Percentiles rank a stretch among this genome's conserved stretches.
Conservation (phyloP, 805 yeast species). For the Saccharomycopsis schoenii region DNA sequence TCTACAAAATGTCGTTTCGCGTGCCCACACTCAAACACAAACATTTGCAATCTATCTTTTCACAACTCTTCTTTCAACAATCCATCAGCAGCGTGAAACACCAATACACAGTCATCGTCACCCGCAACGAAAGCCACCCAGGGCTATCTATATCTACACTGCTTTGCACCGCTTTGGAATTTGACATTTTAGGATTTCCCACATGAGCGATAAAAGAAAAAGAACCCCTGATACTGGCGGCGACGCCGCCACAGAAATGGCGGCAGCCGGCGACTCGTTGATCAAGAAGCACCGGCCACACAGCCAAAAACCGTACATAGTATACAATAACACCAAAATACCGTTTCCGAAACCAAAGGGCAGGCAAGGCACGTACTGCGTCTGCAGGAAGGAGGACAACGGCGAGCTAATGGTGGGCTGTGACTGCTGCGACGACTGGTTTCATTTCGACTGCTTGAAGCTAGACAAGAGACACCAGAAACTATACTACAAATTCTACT, state of each 20-base stretch:
- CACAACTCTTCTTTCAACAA: too few species aligned
- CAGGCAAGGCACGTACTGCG: conserved; percentile 38
- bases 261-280: not conserved
- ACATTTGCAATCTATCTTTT: too few species aligned
- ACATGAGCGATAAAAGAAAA: not conserved
- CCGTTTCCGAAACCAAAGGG: conserved; percentile 16
- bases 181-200: too few species aligned
- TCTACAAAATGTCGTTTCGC: too few species aligned
- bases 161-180: too few species aligned
- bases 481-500: conserved; percentile 55
- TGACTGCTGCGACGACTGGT: conserved; percentile 95
- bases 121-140: too few species aligned
- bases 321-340: conserved; percentile 7
- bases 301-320: not conserved
- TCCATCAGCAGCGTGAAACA: too few species aligned
- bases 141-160: too few species aligned
- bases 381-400: conserved; percentile 68
- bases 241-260: not conserved
- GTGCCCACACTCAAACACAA: too few species aligned
- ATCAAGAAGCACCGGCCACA: not conserved
- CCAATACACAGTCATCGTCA: too few species aligned
- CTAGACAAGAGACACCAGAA: conserved; percentile 40
- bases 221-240: not conserved
- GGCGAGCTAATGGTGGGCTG: conserved; percentile 89
- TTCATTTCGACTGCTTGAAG: conserved; percentile 70